A percentile compares a stretch with the other conserved stretches of the same genome.
These are phyloP conservation scores for Nigrospora osmanthi DNA, from an alignment of 2,329 filamentous ascomycete genomes.

Conservation along the genomic window DNA sequence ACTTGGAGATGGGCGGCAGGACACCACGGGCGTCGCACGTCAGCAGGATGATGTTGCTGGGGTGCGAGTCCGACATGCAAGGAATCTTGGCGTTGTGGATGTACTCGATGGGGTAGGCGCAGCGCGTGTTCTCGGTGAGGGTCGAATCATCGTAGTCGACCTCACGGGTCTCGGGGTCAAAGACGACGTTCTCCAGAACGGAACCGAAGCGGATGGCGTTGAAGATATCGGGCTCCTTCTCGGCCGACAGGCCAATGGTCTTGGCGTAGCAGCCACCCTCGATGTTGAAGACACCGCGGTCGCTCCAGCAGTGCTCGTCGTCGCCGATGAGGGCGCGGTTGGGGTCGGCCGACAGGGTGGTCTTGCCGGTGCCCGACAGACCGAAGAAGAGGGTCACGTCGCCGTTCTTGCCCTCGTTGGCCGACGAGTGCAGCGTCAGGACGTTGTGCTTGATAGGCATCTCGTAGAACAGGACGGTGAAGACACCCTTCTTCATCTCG, in stretches of 20 bases:
- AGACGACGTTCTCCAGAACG: slow-evolving; percentile 97
- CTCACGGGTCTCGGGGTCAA: slow-evolving; percentile 78
- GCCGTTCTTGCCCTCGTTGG: slow-evolving; percentile 89
- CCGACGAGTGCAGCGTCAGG: slow-evolving; percentile 94
- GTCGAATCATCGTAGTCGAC: slow-evolving; percentile 96
- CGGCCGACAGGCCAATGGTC: slow-evolving; percentile 90
- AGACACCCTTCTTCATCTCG: slow-evolving; percentile 97
- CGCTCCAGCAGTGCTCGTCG: slow-evolving; percentile 99
- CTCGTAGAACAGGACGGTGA: slow-evolving; percentile 99
- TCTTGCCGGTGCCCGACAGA: slow-evolving; percentile 97
- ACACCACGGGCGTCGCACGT: slow-evolving; percentile 98
- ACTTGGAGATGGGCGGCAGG: slow-evolving; percentile 94
- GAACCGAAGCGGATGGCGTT: slow-evolving; percentile 94
- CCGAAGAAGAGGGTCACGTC: slow-evolving; percentile 99
- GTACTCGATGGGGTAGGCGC: slow-evolving; percentile 98
- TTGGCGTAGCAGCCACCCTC: slow-evolving; percentile 99
- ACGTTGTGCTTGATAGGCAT: slow-evolving; percentile 99
- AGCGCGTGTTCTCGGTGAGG: slow-evolving; percentile 96
- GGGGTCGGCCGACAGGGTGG: slow-evolving; percentile 91
- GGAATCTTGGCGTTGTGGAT: slow-evolving; percentile 99
- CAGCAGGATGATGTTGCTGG: slow-evolving; percentile 94
- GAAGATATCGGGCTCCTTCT: slow-evolving; percentile 99
- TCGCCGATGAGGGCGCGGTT: slow-evolving; percentile 96
- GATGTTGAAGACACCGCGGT: slow-evolving; percentile 97
- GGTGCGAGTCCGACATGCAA: slow-evolving; percentile 79